These are phyloP conservation scores for Tilletia walkeri DNA, from an alignment of 1,284 basidiomycete species.

Conservation along the genomic window DNA sequence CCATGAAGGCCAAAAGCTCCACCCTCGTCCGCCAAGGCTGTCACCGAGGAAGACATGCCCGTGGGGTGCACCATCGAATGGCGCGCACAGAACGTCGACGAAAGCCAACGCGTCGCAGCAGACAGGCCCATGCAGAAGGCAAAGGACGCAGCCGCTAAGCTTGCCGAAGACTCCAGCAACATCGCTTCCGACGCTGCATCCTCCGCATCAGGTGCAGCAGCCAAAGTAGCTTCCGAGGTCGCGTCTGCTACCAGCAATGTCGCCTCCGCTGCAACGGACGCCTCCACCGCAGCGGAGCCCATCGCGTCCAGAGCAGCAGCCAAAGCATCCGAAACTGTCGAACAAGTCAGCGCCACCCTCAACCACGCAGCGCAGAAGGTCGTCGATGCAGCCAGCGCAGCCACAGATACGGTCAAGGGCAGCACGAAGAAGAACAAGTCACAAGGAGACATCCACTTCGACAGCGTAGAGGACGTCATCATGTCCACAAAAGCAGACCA, in stretches of 20 bases:
- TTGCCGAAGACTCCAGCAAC: no score
- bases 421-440: conserved; percentile 10
- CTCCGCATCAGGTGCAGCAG: no score
- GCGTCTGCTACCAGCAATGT: background rate
- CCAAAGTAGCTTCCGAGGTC: background rate
- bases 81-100: conserved; percentile 22
- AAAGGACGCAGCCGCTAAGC: conserved; percentile 8
- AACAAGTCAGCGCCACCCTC: background rate
- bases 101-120: conserved; percentile 22
- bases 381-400: conserved; percentile 7
- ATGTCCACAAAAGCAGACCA: conserved; percentile 21
- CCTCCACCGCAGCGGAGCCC: background rate
- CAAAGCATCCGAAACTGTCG: background rate
- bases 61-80: conserved; percentile 24
- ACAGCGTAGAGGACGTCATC: conserved; percentile 27
- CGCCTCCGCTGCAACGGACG: background rate
- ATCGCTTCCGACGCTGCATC: no score
- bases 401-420: background rate
- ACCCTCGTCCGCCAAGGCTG: conserved; percentile 1
- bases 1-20: conserved; percentile 23
- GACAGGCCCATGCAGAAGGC: conserved; percentile 19
- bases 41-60: conserved; percentile 16
- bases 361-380: conserved; percentile 5
- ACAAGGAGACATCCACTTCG: conserved; percentile 21
- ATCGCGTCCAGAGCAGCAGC: background rate